Base-by-base conservation (phyloP, 257 asterid genomes). In the Solanum ahanhuiri region DNA sequence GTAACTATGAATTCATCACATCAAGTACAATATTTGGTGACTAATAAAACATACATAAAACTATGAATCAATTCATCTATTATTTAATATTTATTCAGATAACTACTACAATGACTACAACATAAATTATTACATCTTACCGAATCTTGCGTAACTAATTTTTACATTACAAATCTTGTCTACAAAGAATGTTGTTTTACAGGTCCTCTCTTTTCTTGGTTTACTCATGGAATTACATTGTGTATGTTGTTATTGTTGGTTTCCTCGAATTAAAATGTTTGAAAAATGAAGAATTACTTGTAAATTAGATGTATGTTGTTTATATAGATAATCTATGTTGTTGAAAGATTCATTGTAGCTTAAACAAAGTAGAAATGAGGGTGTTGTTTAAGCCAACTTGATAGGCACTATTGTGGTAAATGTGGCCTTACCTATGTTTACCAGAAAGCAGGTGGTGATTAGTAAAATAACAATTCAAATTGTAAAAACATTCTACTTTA, bases 401-500 rank as follows among this genome's bases (percentile, higher is more conserved):
- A 63, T 66, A 82, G 90, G 87, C 91, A 89, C 85, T 89, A 89
- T 9, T 89, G 90, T 28, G 91, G 90, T 30, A 89, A 89, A 86
- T 89, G 91, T 25, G 91, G 91, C 11, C 91, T 89, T 63, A 89
- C 91, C 70, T 89, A 89, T 87, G 91, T 87, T 77, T 87, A 89
- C 88, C 88, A 89, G 88, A 89, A 87, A 87, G 91, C 90, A 30
- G 91, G 90, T 66, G 91, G 89, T 39, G 89, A 88, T 35, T 88
- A 30, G 30, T 43, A 43, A 43, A 43, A 11, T 43, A 43, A 43
- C 51, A 43, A 43, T 43, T 43, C 51, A 43, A 43, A 43, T 11
- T 43, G 51, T 43, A 43, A 43, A 43, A 43, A 43, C 51, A 11
- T 43, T 43, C 2, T 11, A 43, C 51, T 43, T 43, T 43, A 11